These are phyloP conservation scores for Pogostemon cablin DNA, from an alignment of 257 asterid genomes.

Conservation along the genomic window DNA sequence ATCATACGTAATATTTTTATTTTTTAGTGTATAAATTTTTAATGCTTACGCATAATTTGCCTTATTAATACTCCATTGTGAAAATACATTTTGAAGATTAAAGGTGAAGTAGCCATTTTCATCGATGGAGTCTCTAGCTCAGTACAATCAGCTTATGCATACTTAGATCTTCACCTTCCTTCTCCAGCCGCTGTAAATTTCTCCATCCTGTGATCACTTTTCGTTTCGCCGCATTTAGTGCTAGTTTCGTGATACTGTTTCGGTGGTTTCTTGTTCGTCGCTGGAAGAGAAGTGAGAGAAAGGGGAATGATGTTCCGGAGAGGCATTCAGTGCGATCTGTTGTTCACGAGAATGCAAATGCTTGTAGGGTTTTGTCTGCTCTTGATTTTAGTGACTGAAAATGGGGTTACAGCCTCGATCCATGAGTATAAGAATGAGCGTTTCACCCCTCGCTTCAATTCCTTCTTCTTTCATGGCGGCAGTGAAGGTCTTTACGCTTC, in stretches of 20 bases:
- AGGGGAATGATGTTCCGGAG: conserved; percentile 38
- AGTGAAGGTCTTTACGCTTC: conserved; percentile 98
- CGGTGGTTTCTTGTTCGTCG: background rate
- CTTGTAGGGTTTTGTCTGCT: conserved; percentile 44
- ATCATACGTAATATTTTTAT: no score
- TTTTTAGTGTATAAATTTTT: no score
- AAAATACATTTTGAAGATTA: background rate
- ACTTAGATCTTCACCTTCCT: conserved; percentile 44
- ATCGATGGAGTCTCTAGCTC: background rate
- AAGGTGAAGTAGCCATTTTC: background rate
- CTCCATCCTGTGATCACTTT: background rate
- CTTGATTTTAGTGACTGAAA: conserved; percentile 38
- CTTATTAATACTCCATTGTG: background rate
- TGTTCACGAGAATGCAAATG: conserved; percentile 28
- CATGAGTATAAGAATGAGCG: conserved; percentile 85
- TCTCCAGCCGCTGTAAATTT: conserved; percentile 26
- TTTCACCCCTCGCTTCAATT: conserved; percentile 84
- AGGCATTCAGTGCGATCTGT: conserved; percentile 49
- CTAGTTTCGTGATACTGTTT: background rate
- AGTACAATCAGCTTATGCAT: conserved; percentile 15
- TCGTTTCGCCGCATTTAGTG: conserved; percentile 3
- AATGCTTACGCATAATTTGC: no score
- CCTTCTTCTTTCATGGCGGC: conserved; percentile 94
- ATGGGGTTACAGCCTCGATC: conserved; percentile 78
- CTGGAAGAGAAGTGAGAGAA: conserved; percentile 3